phyloP scores from a whole-genome alignment of 1,139 yeast genomes.

The Hyphopichia khmerensis region DNA sequence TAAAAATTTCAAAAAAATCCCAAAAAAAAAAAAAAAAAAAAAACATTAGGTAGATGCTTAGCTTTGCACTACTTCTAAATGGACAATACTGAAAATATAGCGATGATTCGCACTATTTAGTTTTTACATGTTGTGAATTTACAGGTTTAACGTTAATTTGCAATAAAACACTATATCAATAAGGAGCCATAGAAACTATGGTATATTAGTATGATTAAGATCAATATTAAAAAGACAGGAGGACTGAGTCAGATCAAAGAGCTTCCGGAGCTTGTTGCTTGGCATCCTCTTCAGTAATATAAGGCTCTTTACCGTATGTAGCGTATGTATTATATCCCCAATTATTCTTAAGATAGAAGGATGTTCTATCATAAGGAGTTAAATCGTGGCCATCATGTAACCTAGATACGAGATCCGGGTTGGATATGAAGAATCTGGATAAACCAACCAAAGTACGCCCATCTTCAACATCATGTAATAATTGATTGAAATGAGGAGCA shows the following conservation, averaged over 20 bases:
- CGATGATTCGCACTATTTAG: background rate
- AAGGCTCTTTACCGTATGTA: constrained; percentile 12
- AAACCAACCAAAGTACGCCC: constrained; percentile 43
- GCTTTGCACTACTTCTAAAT: background rate
- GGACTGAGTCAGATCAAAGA: too few relatives aligned
- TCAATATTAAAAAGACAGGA: too few relatives aligned
- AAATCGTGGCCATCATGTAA: constrained; percentile 43
- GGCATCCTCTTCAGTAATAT: constrained; percentile 16
- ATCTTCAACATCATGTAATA: constrained; percentile 26
- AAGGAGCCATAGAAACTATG: too few relatives aligned
- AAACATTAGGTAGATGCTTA: background rate
- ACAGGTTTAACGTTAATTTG: background rate
- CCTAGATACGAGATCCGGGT: constrained; percentile 54
- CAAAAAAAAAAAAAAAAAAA: too few relatives aligned
- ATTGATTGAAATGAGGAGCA: constrained; percentile 19
- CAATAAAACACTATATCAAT: too few relatives aligned
- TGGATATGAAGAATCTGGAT: constrained; percentile 48
- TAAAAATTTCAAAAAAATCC: too few relatives aligned
- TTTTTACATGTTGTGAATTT: background rate
- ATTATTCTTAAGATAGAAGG: constrained; percentile 21
- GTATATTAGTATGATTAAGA: too few relatives aligned
- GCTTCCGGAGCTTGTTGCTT: constrained; percentile 3
- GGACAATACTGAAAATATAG: background rate
- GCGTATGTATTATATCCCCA: constrained; percentile 28
- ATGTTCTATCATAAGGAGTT: constrained; percentile 23